Percentiles rank a stretch among this genome's conserved stretches.
Evolutionary conservation across 192 early-diverging fungal species (phyloP).

Genomic region (Linnemannia schmuckeri): DNA sequence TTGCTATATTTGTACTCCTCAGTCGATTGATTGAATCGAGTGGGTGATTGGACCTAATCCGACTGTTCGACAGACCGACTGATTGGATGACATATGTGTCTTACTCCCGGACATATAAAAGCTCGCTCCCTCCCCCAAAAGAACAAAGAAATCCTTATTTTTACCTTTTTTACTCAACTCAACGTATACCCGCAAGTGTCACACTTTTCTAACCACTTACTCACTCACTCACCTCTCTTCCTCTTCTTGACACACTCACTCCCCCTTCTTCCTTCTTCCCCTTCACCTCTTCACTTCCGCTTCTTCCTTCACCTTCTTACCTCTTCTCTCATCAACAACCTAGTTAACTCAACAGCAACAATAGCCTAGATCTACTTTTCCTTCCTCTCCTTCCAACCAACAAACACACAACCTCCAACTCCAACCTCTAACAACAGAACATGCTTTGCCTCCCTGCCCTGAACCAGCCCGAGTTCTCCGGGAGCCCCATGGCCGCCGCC

Average conservation of each 20-base stretch:
- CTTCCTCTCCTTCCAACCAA: background rate
- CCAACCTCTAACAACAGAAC: background rate
- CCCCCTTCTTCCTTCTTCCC: background rate
- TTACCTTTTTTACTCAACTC: background rate
- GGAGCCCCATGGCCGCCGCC: constrained; percentile 18
- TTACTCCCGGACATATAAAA: background rate
- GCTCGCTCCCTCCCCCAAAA: background rate
- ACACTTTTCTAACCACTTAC: background rate
- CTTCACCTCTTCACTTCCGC: background rate
- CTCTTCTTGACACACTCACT: background rate
- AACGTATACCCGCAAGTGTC: background rate
- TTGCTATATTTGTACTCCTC: background rate
- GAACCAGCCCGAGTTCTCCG: constrained; percentile 21
- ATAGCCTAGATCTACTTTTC: constrained; percentile 1
- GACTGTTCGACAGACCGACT: background rate
- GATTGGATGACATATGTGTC: background rate
- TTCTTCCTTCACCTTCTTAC: background rate
- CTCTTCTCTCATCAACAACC: background rate
- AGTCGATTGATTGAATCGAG: background rate
- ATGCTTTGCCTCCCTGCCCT: constrained; percentile 38
- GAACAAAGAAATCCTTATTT: background rate
- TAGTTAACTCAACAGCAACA: background rate
- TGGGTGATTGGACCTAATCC: too few relatives aligned
- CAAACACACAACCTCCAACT: background rate
- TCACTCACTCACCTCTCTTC: background rate